phyloP scores from a whole-genome alignment of 2,329 filamentous ascomycete species.

The Raffaelea ambrosiae region DNA sequence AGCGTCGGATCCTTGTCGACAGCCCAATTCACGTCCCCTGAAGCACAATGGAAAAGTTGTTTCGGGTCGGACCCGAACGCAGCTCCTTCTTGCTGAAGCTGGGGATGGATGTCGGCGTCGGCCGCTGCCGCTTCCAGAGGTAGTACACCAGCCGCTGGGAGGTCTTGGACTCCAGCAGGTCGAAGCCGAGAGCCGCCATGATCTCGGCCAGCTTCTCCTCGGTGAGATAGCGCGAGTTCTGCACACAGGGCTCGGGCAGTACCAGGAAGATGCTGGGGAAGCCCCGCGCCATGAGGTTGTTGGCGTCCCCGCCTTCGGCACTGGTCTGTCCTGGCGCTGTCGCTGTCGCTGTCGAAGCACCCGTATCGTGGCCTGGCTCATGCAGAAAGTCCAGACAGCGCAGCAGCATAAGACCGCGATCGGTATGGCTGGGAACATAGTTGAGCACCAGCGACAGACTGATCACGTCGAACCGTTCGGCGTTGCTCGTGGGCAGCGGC shows the following conservation, averaged over 20 bases:
- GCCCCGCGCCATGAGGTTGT: slow-evolving; percentile 18
- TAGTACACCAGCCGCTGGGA: slow-evolving; percentile 84
- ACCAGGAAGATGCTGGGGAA: slow-evolving; percentile 80
- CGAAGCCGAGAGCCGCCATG: slow-evolving; percentile 71
- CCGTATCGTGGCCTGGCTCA: slow-evolving; percentile 17
- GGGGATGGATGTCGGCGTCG: slow-evolving; percentile 12
- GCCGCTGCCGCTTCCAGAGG: slow-evolving; percentile 56
- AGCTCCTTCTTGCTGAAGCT: slow-evolving; percentile 66
- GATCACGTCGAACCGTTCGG: slow-evolving; percentile 75
- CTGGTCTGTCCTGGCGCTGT: slow-evolving; percentile 3
- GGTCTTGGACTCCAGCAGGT: slow-evolving; percentile 55
- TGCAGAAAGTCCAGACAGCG: slow-evolving; percentile 65
- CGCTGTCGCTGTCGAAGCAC: slow-evolving; percentile 1
- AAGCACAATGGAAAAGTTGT: slow-evolving; percentile 84
- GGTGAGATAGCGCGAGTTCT: slow-evolving; percentile 85
- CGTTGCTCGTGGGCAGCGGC: slow-evolving; percentile 54
- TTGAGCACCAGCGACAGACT: slow-evolving; percentile 91
- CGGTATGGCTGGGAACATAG: slow-evolving; percentile 71
- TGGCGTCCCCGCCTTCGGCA: neutral
- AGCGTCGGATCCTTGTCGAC: too few species aligned
- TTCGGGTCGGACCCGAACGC: slow-evolving; percentile 65
- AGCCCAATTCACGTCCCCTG: slow-evolving; percentile 17
- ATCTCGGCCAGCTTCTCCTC: slow-evolving; percentile 60
- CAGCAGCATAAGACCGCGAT: slow-evolving; percentile 76
- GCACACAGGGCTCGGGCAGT: slow-evolving; percentile 76